Evolutionary conservation across 306 rosid genomes (phyloP).

Genomic region (Calophaca sinica): DNA sequence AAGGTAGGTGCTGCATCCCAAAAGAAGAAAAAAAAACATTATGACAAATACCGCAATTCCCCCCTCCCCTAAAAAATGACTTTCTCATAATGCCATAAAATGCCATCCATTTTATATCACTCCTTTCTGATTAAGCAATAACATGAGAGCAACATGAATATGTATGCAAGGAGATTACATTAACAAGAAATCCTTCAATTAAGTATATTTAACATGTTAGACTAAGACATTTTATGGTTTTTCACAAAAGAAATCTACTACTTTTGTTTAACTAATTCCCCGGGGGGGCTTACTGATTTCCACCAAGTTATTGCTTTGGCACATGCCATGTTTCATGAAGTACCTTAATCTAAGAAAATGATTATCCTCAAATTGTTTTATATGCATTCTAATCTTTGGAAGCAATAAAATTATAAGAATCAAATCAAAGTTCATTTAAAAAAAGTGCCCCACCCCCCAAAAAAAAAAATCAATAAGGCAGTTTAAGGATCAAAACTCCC

Average conservation of each 20-base stretch:
- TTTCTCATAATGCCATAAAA: conserved; percentile 28
- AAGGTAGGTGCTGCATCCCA: conserved; percentile 76
- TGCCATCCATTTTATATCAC: conserved; percentile 25
- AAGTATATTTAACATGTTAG: not conserved
- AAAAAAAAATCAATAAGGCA: not conserved
- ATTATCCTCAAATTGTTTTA: conserved; percentile 9
- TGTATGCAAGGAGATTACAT: not conserved
- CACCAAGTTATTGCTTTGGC: conserved; percentile 5
- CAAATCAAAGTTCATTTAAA: conserved; percentile 32
- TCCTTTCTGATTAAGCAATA: conserved; percentile 7
- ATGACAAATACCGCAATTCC: conserved; percentile 23
- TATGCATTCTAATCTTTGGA: conserved; percentile 3
- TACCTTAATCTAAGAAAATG: conserved; percentile 4
- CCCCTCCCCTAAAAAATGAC: conserved; percentile 1
- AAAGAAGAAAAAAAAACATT: conserved; percentile 21
- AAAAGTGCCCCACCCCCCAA: not conserved
- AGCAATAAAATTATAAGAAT: conserved; percentile 33
- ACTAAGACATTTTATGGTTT: conserved; percentile 20
- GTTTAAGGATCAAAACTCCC: not conserved
- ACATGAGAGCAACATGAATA: conserved; percentile 21
- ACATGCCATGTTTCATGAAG: conserved; percentile 1
- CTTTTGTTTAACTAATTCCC: conserved; percentile 8
- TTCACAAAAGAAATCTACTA: conserved; percentile 21
- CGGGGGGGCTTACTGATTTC: not conserved
- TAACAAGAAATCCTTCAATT: not conserved